These are phyloP conservation scores for Cladosporium oxysporum DNA, from an alignment of 2,329 filamentous ascomycete genomes.

Conservation along the genomic window DNA sequence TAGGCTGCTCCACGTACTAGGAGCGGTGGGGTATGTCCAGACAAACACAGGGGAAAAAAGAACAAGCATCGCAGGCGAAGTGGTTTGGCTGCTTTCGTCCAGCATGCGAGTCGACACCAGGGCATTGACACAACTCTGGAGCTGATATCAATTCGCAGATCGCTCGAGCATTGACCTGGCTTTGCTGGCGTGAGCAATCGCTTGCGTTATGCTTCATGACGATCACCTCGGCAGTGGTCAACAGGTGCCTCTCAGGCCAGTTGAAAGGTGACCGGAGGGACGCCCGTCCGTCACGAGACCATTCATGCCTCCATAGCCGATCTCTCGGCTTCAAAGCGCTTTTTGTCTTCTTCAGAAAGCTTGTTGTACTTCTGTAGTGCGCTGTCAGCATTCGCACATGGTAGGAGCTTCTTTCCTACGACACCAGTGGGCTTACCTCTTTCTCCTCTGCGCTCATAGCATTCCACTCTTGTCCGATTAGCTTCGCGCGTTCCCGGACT, in stretches of 20 bases:
- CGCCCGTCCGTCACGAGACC: background rate
- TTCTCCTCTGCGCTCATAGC: constrained; percentile 49
- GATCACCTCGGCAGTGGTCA: background rate
- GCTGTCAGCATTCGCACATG: background rate
- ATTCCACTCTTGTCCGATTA: constrained; percentile 52
- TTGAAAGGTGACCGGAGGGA: background rate
- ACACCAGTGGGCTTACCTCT: constrained; percentile 41
- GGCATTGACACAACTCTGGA: background rate
- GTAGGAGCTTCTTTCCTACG: background rate
- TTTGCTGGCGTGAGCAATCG: background rate
- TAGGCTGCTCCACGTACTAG: background rate
- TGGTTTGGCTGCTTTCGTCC: background rate
- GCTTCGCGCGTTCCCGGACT: constrained; percentile 41
- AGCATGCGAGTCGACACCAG: background rate
- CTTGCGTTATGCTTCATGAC: background rate
- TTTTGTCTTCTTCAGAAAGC: background rate
- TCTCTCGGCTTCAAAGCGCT: background rate
- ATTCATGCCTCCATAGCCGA: background rate
- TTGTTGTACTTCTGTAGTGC: background rate
- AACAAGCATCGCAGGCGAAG: background rate
- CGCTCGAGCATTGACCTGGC: background rate
- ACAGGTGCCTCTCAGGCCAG: background rate
- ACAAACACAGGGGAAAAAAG: background rate
- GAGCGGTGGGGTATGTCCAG: background rate
- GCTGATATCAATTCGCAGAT: background rate